Evolutionary conservation across 2,329 filamentous ascomycete species (phyloP), one percentile per base, ranked within the genome.

Genomic region (Xylaria sp.): DNA sequence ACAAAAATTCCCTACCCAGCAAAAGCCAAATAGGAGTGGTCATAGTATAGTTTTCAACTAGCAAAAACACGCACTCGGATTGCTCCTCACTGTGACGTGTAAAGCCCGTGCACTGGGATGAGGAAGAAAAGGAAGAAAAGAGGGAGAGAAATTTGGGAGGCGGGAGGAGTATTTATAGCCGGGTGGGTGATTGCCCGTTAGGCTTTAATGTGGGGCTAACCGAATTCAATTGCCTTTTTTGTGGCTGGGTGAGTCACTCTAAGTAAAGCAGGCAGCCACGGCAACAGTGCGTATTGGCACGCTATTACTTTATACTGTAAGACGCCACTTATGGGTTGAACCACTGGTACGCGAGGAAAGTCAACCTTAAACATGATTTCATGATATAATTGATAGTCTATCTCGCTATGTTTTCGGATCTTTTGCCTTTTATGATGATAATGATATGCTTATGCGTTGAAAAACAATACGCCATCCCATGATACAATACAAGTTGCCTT

Each of bases 11-110:
- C 86, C 86, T 83, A 83, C 87, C 87, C 86, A 85, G 86, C 61
- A 83, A 84, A 86, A 87, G 86, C 90, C 88, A 87, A 86, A 76
- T 82, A 86, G 84, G 85, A 94, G 91, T 85, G 85, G 91, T 93
- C 91, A 91, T 87, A 85, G 84, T 86, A 85, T 92, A 92, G 90
- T 92, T 92, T 92, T 92, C 90, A 93, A 92, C 90, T 92, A 93
- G 91, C 91, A 93, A 93, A 6, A 93, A 93, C 86, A 87, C 87
- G 87, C 88, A 89, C 90, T 93, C 91, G 89, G 91, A 52, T 89
- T 87, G 89, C 90, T 93, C 91, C 89, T 93, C 91, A 93, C 89
- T 91, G 90, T 88, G 88, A 90, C 87, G 87, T 89, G 87, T 92
- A 91, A 91, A 87, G 90, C 91, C 90, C 89, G 83, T 90, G 89